These are phyloP conservation scores for Articulospora tetracladia DNA, from an alignment of 495 filamentous ascomycete species.

Conservation along the genomic window DNA sequence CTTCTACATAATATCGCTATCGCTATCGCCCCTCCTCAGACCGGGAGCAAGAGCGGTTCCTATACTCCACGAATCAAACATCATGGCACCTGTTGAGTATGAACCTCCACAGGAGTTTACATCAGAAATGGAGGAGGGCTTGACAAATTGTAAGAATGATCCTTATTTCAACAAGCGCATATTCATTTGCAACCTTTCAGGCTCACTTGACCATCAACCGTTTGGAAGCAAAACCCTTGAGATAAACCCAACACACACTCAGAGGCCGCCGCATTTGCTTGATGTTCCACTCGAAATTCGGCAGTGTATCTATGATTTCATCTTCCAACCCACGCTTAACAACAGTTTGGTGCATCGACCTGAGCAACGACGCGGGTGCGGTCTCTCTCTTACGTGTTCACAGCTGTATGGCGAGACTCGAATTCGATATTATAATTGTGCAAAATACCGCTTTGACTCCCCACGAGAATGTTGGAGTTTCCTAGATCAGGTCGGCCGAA, in stretches of 20 bases:
- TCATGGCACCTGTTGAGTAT: background rate
- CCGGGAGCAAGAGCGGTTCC: no score
- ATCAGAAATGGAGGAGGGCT: background rate
- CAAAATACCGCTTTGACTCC: background rate
- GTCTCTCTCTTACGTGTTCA: constrained; percentile 3
- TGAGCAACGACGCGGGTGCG: constrained; percentile 1
- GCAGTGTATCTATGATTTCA: constrained; percentile 7
- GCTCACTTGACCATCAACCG: background rate
- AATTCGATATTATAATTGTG: constrained; percentile 3
- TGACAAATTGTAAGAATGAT: background rate
- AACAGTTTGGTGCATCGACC: background rate
- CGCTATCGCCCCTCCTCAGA: no score
- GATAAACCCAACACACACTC: background rate
- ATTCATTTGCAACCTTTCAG: background rate
- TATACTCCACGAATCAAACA: no score
- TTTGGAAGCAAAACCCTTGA: background rate
- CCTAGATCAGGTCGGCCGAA: background rate
- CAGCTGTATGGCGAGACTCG: constrained; percentile 10
- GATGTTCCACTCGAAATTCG: constrained; percentile 14
- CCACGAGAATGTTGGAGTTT: background rate
- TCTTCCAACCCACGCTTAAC: background rate
- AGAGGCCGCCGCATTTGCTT: background rate
- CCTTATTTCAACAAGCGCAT: background rate
- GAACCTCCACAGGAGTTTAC: background rate
- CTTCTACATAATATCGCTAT: background rate